Base-by-base conservation (phyloP, 2,329 filamentous ascomycete species). In the Scytalidium lignicola region DNA sequence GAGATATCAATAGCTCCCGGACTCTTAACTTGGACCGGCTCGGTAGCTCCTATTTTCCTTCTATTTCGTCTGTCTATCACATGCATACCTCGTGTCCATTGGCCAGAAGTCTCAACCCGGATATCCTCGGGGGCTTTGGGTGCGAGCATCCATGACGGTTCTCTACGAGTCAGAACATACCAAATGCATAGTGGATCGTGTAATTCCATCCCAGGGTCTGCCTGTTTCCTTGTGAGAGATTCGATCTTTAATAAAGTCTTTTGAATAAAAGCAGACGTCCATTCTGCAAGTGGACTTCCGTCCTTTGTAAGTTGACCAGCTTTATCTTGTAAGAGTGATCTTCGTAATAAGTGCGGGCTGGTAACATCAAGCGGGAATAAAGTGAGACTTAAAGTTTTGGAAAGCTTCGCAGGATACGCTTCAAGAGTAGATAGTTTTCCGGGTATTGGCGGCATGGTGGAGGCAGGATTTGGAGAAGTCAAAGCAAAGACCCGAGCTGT, bases 51-150 rank as follows among this genome's bases (percentile, higher is more conserved):
- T 5, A 73, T 74, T 62, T 81, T 80, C 54, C 70, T 73, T 47
- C 82, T 70, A 32, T 71, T 69, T 41, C 93, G 78, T 29, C 82
- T 76, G 72, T 99, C 93, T 39, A 90, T 74, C 26, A 97, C 77
- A 62, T 90, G 91, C 84, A 93, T 91, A 1, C 93, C 92, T 49
- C 89, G 77, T 42, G 91, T 95, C 93, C 93, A 99, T 72, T 97
- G 93, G 1, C 92, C 93, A 2, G 80, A 73, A 0, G 90, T 95
- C 70, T 99, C 93, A 39, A 99, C 75, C 18, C 93, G 79, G 49
- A 99, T 85, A 65, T 99, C 93, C 67, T 95, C 86, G 0, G 74
- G 81, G 50, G 66, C 70, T 39, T 76, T 73, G 13, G 71, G 66
- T 1, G 78, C 74, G 15, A 72, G 64, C 65, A 74, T 76, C 83